Base-by-base conservation (phyloP, 2,329 filamentous ascomycete species). In the Paecilomyces sp. region DNA sequence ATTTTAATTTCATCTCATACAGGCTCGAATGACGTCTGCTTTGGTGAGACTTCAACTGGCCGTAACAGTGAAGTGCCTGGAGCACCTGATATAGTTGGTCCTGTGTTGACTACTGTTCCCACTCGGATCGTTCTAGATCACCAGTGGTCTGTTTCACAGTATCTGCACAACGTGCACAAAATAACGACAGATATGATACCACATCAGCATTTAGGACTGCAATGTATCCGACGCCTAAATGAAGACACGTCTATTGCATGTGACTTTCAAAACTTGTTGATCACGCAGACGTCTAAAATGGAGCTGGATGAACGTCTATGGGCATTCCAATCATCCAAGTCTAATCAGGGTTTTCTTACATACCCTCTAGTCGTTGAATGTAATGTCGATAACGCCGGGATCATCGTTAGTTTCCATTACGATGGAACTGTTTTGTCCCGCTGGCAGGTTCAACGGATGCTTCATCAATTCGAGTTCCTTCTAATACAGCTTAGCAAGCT, bases 291-390 rank as follows among this genome's bases (percentile, higher is more conserved):
- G 2, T 66, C 62, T 8, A 67, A 74, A 34, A 63, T 63, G 0
- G 58, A 62, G 0, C 58, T 70, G 11, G 58, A 68, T 55, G 64
- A 64, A 15, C 60, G 64, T 1, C 63, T 75, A 9, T 75, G 72
- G 72, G 62, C 63, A 18, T 60, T 67, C 15, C 66, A 72, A 61
- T 65, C 69, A 25, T 83, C 86, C 62, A 81, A 83, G 1, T 84
- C 83, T 0, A 79, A 82, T 54, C 85, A 87, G 64, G 78, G 80
- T 60, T 81, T 81, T 67, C 81, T 81, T 57, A 79, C 79, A 0
- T 87, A 88, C 67, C 81, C 85, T 1, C 79, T 89, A 33, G 88
- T 88, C 77, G 73, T 88, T 22, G 85, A 88, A 51, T 88, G 85
- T 69, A 85, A 82, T 3, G 73, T 88, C 5, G 67, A 64, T 0